phyloP scores from a whole-genome alignment of 192 early-diverging fungal species.

The Phlyctochytrium arcticum region DNA sequence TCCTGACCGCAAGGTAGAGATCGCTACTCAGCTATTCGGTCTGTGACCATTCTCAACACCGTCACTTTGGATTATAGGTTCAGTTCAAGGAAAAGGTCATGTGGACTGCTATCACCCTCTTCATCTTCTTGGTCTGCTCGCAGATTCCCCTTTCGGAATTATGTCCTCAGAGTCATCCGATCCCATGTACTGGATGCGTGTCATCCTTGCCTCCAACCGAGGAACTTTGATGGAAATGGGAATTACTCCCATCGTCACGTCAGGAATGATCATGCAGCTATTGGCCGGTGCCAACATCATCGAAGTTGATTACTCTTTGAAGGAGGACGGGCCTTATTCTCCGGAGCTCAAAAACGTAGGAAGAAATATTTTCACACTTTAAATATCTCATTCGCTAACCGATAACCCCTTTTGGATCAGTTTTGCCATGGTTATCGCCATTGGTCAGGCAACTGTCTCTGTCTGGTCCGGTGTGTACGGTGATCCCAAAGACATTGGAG shows the following conservation, averaged over 20 bases:
- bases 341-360: slow-evolving; percentile 92
- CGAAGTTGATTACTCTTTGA: slow-evolving; percentile 97
- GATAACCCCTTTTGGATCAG: slow-evolving; percentile 47
- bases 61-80: slow-evolving; percentile 62
- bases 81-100: slow-evolving; percentile 98
- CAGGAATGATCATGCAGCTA: slow-evolving; percentile 99
- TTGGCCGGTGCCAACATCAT: slow-evolving; percentile 97
- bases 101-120: slow-evolving; percentile 99
- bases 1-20: slow-evolving; percentile 89
- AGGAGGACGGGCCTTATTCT: slow-evolving; percentile 98
- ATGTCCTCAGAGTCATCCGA: slow-evolving; percentile 99
- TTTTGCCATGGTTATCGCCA: slow-evolving; percentile 98
- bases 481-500: slow-evolving; percentile 90
- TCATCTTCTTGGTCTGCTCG: slow-evolving; percentile 99
- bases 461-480: slow-evolving; percentile 99
- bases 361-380: slow-evolving; percentile 1
- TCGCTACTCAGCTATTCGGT: no score
- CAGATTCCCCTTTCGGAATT: slow-evolving; percentile 99
- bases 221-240: slow-evolving; percentile 99
- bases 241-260: slow-evolving; percentile 99
- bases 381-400: neutral
- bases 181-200: slow-evolving; percentile 99
- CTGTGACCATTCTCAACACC: no score
- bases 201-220: slow-evolving; percentile 98
- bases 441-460: slow-evolving; percentile 97